Conservation (phyloP, 2,329 filamentous ascomycete species). For the Penicillium verrucosum region DNA sequence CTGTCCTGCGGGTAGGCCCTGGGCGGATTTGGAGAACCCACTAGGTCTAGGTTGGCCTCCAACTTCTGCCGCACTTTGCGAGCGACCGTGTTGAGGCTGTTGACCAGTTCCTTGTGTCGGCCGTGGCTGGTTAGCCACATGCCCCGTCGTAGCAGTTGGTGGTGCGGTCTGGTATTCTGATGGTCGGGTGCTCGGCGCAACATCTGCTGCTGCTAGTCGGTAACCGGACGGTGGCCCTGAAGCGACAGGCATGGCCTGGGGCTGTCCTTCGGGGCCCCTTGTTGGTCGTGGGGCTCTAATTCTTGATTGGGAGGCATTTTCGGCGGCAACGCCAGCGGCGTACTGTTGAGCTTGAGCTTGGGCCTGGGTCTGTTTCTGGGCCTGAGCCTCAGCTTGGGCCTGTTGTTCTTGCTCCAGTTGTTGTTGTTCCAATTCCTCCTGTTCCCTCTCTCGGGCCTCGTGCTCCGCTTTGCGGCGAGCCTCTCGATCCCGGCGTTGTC, state of each 20-base stretch:
- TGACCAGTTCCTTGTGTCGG: conserved; percentile 18
- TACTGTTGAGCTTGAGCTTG: conserved; percentile 34
- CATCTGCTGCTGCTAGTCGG: conserved; percentile 11
- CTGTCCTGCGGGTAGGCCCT: conserved; percentile 26
- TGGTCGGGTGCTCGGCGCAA: conserved; percentile 13
- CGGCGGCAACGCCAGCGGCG: conserved; percentile 45
- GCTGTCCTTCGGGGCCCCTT: conserved; percentile 14
- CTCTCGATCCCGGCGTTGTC: conserved; percentile 75
- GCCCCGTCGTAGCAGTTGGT: conserved; percentile 1
- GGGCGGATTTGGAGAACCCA: conserved; percentile 25
- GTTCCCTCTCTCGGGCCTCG: conserved; percentile 57
- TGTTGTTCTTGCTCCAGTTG: conserved; percentile 38
- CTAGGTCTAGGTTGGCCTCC: conserved; percentile 19
- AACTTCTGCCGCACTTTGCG: conserved; percentile 19
- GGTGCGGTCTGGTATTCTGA: conserved; percentile 18
- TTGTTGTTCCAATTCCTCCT: conserved; percentile 50
- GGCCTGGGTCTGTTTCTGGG: conserved; percentile 26
- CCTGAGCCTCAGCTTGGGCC: conserved; percentile 24
- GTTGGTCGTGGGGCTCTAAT: conserved; percentile 12
- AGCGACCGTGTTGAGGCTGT: conserved; percentile 19
- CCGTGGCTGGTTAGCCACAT: conserved; percentile 15
- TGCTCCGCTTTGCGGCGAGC: conserved; percentile 65
- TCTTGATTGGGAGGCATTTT: conserved; percentile 31
- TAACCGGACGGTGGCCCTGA: conserved; percentile 12
- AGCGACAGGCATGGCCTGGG: conserved; percentile 5